Evolutionary conservation across 1,284 basidiomycete species (phyloP), one percentile per base, ranked within the genome.

Genomic region (Afroboletus lepidellus): DNA sequence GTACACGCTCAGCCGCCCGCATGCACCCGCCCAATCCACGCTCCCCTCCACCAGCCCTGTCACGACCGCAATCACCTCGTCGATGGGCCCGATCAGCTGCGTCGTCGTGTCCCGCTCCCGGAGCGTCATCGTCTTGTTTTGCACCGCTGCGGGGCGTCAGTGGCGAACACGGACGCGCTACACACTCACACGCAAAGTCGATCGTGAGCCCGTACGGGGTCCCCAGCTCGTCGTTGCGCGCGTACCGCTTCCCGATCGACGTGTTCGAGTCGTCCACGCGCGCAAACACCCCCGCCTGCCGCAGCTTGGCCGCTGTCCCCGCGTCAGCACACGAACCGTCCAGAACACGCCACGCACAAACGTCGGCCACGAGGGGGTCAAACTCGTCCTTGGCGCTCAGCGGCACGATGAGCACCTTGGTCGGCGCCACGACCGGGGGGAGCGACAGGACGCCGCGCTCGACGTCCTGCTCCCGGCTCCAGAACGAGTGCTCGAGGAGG

Each of bases 141-240:
- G 83, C 50, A 92, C 75, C 51, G 92, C 90, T 93, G 33, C 12
- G 23, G 8, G 8, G 3, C 12, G 29, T 51, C 25, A 53, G 24
- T 13, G 21, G 7, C 21, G 36, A 23, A 25, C 47, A 43, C 45
- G 9, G 36, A n/a, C 39, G 46, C 15, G n/a, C n/a, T n/a, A n/a
- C n/a, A n/a, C 8, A 61, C 90, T 73, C 71, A 92, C 94, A 95
- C 24, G 95, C 96, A 77, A 99, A 99, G 74, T 99, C 96, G 57
- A 99, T 81, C 6, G 97, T 99, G 60, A 95, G 80, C 49, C 96
- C 96, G 69, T 91, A 99, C 3, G 96, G 96, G 33, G 96, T 99
- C 60, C 96, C 96, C 39, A 99, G 83, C 75, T 99, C 97, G 74
- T 99, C 96, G 74, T 98, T 99, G 57, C 97, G 85, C 29, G 97